Base-by-base conservation (phyloP, 139 green algal species). In the Chlorella vulgaris region DNA sequence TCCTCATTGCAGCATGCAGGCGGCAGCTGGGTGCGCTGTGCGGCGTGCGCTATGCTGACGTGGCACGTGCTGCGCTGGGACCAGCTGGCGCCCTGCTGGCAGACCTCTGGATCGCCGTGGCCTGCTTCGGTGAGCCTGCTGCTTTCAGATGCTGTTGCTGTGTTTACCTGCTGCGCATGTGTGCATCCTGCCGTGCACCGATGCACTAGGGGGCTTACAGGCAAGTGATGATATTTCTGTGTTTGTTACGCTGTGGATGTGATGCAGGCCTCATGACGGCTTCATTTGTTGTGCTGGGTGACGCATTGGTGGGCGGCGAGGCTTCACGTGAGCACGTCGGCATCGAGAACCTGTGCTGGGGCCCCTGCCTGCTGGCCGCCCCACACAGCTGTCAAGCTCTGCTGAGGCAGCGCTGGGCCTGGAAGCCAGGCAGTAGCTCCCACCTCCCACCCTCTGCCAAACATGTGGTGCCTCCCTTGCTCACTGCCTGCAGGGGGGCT, bases 111-210 rank as follows among this genome's bases (percentile, higher is more conserved):
- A 33, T 69, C 4, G 73, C 53, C 0, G 22, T 51, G 18, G 21
- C 50, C 51, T 66, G 53, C 53, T 79, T 79, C 62, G 73, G 53
- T 79, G 33, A 24, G 70, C 4, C n/a, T n/a, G 6, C 33, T 58
- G 10, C 47, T 29, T 65, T 15, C 55, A 65, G 47, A 10, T 15
- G 47, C 47, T 55, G 47, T 15, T 55, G n/a, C n/a, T n/a, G n/a
- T n/a, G n/a, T n/a, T 58, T 10, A 58, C 47, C 47, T 58, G 47
- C 47, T 58, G 47, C 13, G 47, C 13, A 10, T 24, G 47, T n/a
- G n/a, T n/a, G n/a, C n/a, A n/a, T 58, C 47, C 2, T 68, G 61
- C 61, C 26, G 10, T 38, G 26, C 61, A 33, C 61, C 61, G 29
- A 29, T n/a, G n/a, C n/a, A n/a, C n/a, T n/a, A n/a, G n/a, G n/a